Evolutionary conservation across 257 asterid genomes (phyloP).

Genomic region (Paulownia fortunei): DNA sequence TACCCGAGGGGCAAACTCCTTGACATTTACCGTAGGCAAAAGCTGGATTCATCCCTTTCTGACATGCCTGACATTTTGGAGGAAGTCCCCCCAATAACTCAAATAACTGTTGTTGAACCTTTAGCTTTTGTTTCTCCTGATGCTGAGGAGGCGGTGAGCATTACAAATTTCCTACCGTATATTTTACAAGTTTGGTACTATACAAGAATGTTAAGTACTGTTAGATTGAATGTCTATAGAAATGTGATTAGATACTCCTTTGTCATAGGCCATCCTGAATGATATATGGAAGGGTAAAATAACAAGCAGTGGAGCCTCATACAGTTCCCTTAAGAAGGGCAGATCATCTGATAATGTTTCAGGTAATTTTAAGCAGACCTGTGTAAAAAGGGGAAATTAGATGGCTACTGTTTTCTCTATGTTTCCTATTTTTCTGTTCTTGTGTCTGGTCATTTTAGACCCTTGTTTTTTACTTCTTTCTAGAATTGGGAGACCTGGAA

Average conservation of each 20-base stretch:
- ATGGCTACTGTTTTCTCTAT: too few relatives aligned
- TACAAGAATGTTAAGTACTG: background rate
- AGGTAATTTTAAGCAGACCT: too few relatives aligned
- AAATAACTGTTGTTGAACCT: conserved; percentile 61
- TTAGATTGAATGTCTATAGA: conserved; percentile 27
- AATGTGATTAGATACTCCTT: conserved; percentile 13
- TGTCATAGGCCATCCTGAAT: conserved; percentile 62
- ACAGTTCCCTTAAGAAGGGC: conserved; percentile 59
- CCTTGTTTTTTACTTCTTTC: conserved; percentile 15
- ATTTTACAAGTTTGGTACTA: conserved; percentile 2
- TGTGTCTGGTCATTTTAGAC: background rate
- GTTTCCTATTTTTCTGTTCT: too few relatives aligned
- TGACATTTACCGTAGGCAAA: conserved; percentile 85
- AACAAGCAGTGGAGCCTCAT: conserved; percentile 72
- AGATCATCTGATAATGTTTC: conserved; percentile 60
- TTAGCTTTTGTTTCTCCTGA: conserved; percentile 88
- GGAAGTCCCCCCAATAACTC: conserved; percentile 72
- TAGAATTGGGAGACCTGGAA: conserved; percentile 57
- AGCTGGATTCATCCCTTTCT: conserved; percentile 49
- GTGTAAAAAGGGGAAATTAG: too few relatives aligned
- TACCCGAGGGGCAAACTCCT: conserved; percentile 96
- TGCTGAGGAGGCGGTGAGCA: conserved; percentile 82
- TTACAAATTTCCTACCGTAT: background rate
- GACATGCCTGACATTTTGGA: conserved; percentile 64
- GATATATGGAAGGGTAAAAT: conserved; percentile 81